Evolutionary conservation across 768 basidiomycete genomes (phyloP).

Genomic region (Suillus ampliporus): DNA sequence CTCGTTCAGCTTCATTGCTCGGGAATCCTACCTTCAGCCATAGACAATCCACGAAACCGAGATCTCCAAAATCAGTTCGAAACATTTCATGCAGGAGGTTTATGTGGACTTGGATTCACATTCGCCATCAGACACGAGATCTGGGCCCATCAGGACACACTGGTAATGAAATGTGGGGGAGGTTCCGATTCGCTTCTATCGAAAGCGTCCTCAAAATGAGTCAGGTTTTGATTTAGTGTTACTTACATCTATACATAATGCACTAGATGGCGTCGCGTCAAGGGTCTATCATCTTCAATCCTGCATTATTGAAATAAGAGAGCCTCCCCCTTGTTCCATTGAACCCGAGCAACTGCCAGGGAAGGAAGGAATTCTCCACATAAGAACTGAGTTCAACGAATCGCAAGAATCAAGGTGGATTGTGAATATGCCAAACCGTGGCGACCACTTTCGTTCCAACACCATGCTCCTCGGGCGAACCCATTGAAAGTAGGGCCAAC

Average conservation of each 20-base stretch:
- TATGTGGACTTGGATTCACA: not conserved
- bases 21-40: slow-evolving; percentile 31
- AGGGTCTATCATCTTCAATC: not conserved
- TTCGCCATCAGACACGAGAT: not conserved
- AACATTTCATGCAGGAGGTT: not conserved
- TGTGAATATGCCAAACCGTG: not conserved
- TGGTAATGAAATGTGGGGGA: not conserved
- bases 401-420: not conserved
- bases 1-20: slow-evolving; percentile 28
- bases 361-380: not conserved
- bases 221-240: not conserved
- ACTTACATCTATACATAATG: not conserved
- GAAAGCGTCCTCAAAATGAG: not conserved
- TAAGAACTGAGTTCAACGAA: not conserved
- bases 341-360: too few relatives aligned
- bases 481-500: too few relatives aligned
- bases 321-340: not conserved
- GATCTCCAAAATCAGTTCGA: not conserved
- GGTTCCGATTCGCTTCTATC: too few relatives aligned
- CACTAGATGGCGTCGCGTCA: not conserved
- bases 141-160: not conserved
- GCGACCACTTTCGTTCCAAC: not conserved
- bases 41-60: not conserved
- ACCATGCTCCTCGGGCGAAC: not conserved
- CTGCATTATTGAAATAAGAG: not conserved